Conservation (phyloP, 2,329 filamentous ascomycete genomes). For the Rhynchosporium agropyri region DNA sequence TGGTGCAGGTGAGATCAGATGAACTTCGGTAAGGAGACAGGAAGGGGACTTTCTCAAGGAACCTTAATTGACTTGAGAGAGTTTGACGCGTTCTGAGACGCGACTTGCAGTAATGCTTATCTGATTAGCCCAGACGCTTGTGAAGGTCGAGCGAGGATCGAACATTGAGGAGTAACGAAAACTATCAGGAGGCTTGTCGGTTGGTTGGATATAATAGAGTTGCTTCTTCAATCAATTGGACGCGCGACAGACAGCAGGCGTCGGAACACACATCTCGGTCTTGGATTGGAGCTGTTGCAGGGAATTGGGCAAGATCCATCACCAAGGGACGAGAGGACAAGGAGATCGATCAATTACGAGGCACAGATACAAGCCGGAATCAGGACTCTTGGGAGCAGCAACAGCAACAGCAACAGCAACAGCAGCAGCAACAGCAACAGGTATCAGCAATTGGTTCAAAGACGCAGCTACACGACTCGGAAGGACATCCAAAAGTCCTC, state of each 20-base stretch:
- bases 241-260: not conserved
- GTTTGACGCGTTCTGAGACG: not conserved
- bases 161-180: not conserved
- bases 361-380: not conserved
- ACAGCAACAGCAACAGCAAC: not conserved
- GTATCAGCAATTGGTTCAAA: not conserved
- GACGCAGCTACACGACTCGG: too few relatives aligned
- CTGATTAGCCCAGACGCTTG: not conserved
- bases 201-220: not conserved
- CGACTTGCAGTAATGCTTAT: slow-evolving; percentile 2
- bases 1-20: slow-evolving; percentile 13
- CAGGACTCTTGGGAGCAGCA: not conserved
- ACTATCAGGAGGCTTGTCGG: too few relatives aligned
- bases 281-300: not conserved
- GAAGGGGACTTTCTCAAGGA: not conserved
- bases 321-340: too few relatives aligned
- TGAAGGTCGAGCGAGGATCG: not conserved
- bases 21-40: not conserved
- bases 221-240: not conserved
- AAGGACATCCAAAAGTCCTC: too few relatives aligned
- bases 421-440: too few relatives aligned
- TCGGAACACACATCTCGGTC: not conserved
- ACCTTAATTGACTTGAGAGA: not conserved
- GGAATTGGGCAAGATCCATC: not conserved
- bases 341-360: too few relatives aligned